Evolutionary conservation across 345 rosid genomes (phyloP), one percentile per base, ranked within the genome.

Genomic region (Pugionium cornutum): DNA sequence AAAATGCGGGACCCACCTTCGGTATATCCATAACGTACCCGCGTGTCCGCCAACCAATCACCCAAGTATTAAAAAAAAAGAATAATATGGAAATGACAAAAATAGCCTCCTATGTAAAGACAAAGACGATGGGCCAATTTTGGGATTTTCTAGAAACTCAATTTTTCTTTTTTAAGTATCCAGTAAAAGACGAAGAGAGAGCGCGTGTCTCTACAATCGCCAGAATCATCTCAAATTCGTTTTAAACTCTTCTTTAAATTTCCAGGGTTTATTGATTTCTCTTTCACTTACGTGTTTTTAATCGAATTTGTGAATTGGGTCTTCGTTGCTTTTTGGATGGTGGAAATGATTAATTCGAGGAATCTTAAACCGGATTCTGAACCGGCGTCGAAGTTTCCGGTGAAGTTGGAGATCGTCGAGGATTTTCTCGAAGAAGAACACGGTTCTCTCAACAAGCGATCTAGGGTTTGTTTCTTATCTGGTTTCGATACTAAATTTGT

Each of bases 341-440:
- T 87, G 70, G 83, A 84, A 72, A 72, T 94, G 81, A 85, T 88
- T 92, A 88, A 70, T 67, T 76, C 94, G 49, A 81, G 76, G 47
- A 81, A 80, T 47, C 31, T 69, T 5, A 77, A 63, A 51, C 67
- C 48, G 47, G 62, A 57, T 26, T 9, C 18, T 39, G 34, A 27
- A 39, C 64, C 82, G 51, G 88, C 78, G 68, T 74, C 84, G 26
- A 65, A 73, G 76, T 65, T 66, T 40, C 82, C 89, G 67, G 91
- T 94, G 56, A 94, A 90, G 78, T 69, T 82, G 26, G 99, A 90
- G 92, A 82, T 88, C 81, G 70, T 54, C 1, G 96, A 90, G 62
- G 95, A 90, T 63, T 49, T 77, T 43, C 76, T 83, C 37, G 96
- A 85, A 73, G 99, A 91, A 66, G 84, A 86, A 46, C 66, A 81